Evolutionary conservation across 2,329 filamentous ascomycete species (phyloP), one percentile per base, ranked within the genome.

Genomic region (Calonectria crousiana): DNA sequence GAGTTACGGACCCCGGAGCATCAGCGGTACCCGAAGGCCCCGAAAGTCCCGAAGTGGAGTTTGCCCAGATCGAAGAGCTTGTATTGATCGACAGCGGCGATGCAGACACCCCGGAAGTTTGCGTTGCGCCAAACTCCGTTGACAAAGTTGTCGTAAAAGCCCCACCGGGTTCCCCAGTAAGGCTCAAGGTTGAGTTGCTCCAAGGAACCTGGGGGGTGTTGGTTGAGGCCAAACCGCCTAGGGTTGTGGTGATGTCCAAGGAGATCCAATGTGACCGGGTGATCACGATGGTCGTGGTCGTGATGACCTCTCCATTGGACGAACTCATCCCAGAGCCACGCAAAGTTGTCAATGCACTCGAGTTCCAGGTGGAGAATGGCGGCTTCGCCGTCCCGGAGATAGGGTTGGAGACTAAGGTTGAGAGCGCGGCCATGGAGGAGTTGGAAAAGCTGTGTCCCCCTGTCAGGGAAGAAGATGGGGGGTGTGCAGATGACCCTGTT

Each of bases 41-140:
- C 51, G 71, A 68, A 53, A 30, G 38, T 14, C 10, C 53, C 34
- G 66, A 78, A 28, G 73, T 80, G 6, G 64, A 66, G 58, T 81
- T 80, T 20, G 67, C 44, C 78, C 79, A 76, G 51, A 67, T 69
- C 28, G 65, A 49, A 44, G 72, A 74, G 53, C 68, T 75, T 34
- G 23, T 68, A 26, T 30, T 72, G 18, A 51, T 18, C 20, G 56
- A 71, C 51, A 73, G 75, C 56, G 66, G 71, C n/a, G 69, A 72
- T 56, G 72, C 52, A 36, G 81, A 80, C 34, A 76, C 56, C 23
- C 52, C 51, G 47, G 77, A 81, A 11, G 75, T 75, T 47, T 49
- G 38, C 60, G 20, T 32, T 47, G 28, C 26, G 20, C 62, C 68
- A 16, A 71, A 73, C n/a, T 56, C 71, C 23, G 75, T 74, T 20